Base-by-base conservation (phyloP, 2,329 filamentous ascomycete species). In the Monilinia fructigena region DNA sequence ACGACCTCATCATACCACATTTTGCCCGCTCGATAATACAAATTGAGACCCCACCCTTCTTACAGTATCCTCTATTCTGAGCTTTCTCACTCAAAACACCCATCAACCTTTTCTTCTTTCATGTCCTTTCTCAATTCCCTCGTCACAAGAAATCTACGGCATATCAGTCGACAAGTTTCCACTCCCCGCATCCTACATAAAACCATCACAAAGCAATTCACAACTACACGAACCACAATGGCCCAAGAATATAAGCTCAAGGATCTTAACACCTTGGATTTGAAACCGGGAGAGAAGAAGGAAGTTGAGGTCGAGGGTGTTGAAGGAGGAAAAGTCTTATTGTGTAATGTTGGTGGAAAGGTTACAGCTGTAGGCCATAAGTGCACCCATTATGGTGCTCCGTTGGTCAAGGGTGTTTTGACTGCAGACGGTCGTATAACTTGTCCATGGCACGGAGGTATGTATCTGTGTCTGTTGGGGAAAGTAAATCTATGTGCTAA, bases 371-470 rank as follows among this genome's bases (percentile, higher is more conserved):
- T 96, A 47, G 93, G 91, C 47, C 82, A 92, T 50, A 95, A 89
- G 72, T 99, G 95, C 77, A 90, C 87, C 12, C 94, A 98, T 79
- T 98, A 96, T 76, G 94, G 95, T 45, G 95, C 94, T 52, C 95
- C 95, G 18, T 80, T 99, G 70, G 86, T 88, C 63, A 92, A 94
- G 72, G 95, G 95, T 64, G 88, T 98, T 10, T 79, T 99, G 70
- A 91, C 91, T 10, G 86, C 86, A 3, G 88, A 90, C 72, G 95
- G 95, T 6, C 85, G 92, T 61, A 79, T 99, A 69, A 97, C 92
- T 8, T 99, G 95, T 77, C 93, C 94, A 4, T 98, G 95, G 95
- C 94, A 98, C 77, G 94, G 94, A 81, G 92, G 92, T 95, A 77
- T 71, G 82, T 54, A 31, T 61, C 35, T 28, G 53, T 63, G 18